phyloP scores from a whole-genome alignment of 176 grass and related monocot genomes.

The Alopecurus myosuroides region DNA sequence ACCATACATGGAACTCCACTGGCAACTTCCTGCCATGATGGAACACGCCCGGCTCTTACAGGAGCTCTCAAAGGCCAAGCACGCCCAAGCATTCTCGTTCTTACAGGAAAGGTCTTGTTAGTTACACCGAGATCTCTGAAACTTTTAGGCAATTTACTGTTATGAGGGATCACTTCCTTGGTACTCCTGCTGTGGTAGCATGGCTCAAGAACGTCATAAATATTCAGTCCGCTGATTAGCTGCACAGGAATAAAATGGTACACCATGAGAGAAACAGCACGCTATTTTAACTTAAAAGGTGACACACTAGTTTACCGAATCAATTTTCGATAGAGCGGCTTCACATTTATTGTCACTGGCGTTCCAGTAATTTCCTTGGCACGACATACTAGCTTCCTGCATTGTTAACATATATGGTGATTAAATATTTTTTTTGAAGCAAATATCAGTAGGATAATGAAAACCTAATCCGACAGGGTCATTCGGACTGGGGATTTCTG shows the following conservation, averaged over 20 bases:
- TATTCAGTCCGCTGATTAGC: conserved; percentile 52
- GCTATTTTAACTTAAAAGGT: neutral
- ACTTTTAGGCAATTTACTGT: conserved; percentile 48
- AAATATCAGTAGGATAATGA: neutral
- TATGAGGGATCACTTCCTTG: conserved; percentile 17
- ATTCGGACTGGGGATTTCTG: neutral
- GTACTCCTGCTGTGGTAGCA: conserved; percentile 62
- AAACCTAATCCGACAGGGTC: neutral
- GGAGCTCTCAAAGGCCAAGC: conserved; percentile 92
- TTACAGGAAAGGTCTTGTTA: conserved; percentile 59
- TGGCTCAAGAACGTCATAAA: conserved; percentile 94
- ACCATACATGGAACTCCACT: conserved; percentile 76
- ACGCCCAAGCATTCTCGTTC: conserved; percentile 90
- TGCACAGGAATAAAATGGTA: conserved; percentile 26
- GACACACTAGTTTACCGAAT: conserved; percentile 40
- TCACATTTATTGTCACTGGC: conserved; percentile 18
- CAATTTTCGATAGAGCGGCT: conserved; percentile 32
- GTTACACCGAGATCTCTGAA: conserved; percentile 81
- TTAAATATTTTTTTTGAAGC: neutral
- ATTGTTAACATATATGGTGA: neutral
- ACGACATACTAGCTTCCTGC: conserved; percentile 59
- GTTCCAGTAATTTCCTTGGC: conserved; percentile 86
- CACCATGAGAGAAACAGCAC: neutral
- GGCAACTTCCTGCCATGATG: conserved; percentile 81
- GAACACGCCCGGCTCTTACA: conserved; percentile 70